Base-by-base conservation (phyloP, 306 rosid genomes). In the Fagus crenata region DNA sequence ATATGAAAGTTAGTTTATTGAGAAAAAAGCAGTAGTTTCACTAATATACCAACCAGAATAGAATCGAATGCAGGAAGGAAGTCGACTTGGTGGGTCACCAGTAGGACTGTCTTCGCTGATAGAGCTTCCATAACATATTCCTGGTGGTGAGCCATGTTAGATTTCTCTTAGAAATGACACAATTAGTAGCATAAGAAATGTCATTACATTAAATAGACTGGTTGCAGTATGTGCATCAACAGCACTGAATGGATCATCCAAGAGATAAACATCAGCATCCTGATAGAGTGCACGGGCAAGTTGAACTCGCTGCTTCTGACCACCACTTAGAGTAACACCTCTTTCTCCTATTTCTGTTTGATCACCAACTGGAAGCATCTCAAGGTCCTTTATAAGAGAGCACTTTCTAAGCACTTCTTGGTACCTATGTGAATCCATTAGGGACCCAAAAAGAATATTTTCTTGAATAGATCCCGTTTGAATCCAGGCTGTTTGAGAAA, bases 221-320 rank as follows among this genome's bases (percentile, higher is more conserved):
- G 85, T 87, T 4, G 91, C 88, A 1, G 87, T 89, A 60, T 89
- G 84, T 49, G 91, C 93, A 87, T 89, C 93, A 73, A 89, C 93
- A 36, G 93, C 91, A 77, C 93, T 89, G 56, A 89, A 89, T 1
- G 89, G 93, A 76, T 89, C 91, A 64, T 89, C 93, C 81, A 89
- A 78, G 70, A 84, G 80, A 77, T 84, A 84, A 41, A 89, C 12
- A 75, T 89, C 91, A 18, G 90, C 88, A 67, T 89, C 78, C 73
- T 81, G 86, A 68, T 87, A 84, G 22, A 87, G 86, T 13, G 90
- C 90, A 17, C 86, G 90, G 2, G 90, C 88, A 39, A 87, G 90
- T 77, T 87, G 90, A 69, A 87, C 69, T 32, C 88, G 71, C 41
- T 87, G 90, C 76, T 84, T 87, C 74, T 87, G 90, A 11, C 90